These are phyloP conservation scores for Cystobasidiopsis lactophilus DNA, from an alignment of 768 basidiomycete genomes.

Conservation along the genomic window DNA sequence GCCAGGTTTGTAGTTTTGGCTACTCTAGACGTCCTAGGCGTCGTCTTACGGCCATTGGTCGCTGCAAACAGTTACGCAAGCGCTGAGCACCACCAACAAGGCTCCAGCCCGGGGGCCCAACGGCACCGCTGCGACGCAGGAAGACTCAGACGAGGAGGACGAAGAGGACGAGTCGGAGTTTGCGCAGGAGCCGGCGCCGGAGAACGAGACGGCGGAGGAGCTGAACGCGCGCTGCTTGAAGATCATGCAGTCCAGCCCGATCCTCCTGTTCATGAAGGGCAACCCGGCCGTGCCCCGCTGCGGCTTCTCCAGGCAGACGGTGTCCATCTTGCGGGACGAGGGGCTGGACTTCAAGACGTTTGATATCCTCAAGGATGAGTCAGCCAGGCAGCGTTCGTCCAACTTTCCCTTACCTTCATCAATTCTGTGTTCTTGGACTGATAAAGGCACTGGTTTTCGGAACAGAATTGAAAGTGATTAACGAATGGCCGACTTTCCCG, in stretches of 20 bases:
- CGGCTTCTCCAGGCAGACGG: constrained; percentile 61
- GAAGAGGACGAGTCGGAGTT: background rate
- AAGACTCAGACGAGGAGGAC: constrained; percentile 1
- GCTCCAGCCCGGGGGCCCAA: constrained; percentile 24
- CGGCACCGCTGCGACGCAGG: constrained; percentile 14
- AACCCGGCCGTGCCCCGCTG: constrained; percentile 53
- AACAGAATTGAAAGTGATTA: constrained; percentile 39
- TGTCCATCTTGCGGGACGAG: constrained; percentile 41
- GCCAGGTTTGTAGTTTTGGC: constrained; percentile 1
- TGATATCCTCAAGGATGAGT: constrained; percentile 63
- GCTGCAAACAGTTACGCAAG: constrained; percentile 14
- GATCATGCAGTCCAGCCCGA: constrained; percentile 45
- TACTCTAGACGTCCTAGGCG: background rate
- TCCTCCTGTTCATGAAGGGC: constrained; percentile 85
- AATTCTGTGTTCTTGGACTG: background rate
- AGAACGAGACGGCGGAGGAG: constrained; percentile 38
- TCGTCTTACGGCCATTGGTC: background rate
- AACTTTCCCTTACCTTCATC: background rate
- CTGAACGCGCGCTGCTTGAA: constrained; percentile 39
- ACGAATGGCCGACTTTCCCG: constrained; percentile 78
- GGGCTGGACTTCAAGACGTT: constrained; percentile 48
- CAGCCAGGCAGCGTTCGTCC: constrained; percentile 48
- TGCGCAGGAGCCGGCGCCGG: background rate
- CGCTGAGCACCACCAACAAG: constrained; percentile 34
- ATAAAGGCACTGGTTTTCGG: too few relatives aligned